A percentile compares a stretch with the other conserved stretches of the same genome.
These are phyloP conservation scores for Helicostylum pulchrum DNA, from an alignment of 192 early-diverging fungal genomes.

Conservation along the genomic window DNA sequence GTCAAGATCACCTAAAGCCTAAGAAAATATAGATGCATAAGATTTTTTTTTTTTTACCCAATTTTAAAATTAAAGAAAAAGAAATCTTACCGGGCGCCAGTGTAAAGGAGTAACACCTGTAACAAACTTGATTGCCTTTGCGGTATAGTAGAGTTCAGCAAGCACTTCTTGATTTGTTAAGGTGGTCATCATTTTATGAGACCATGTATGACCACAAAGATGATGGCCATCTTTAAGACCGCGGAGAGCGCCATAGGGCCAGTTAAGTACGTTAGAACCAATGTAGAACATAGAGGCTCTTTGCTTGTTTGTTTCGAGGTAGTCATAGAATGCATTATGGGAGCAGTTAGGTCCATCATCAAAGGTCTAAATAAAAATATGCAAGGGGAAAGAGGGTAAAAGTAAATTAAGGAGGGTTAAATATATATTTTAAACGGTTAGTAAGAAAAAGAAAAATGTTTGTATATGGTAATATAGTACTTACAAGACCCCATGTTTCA, in stretches of 20 bases:
- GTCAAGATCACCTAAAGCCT: constrained; percentile 58
- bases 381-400: too few relatives aligned
- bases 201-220: constrained; percentile 62
- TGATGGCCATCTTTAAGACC: constrained; percentile 60
- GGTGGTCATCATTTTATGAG: constrained; percentile 52
- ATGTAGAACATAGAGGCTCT: constrained; percentile 65
- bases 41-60: neutral
- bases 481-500: constrained; percentile 46
- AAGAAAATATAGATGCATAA: neutral
- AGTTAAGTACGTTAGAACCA: constrained; percentile 53
- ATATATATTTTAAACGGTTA: neutral
- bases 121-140: constrained; percentile 43
- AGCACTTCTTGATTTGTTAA: constrained; percentile 47
- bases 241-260: constrained; percentile 42
- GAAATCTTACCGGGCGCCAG: constrained; percentile 35
- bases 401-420: neutral
- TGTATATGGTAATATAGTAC: constrained; percentile 12
- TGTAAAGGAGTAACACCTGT: constrained; percentile 39
- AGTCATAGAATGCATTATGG: constrained; percentile 43
- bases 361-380: constrained; percentile 38
- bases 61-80: neutral
- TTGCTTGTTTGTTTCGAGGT: constrained; percentile 41
- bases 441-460: neutral
- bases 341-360: constrained; percentile 64
- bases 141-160: constrained; percentile 55